Evolutionary conservation across 2,329 filamentous ascomycete species (phyloP).

Genomic region (Chalaropsis ovoidea): DNA sequence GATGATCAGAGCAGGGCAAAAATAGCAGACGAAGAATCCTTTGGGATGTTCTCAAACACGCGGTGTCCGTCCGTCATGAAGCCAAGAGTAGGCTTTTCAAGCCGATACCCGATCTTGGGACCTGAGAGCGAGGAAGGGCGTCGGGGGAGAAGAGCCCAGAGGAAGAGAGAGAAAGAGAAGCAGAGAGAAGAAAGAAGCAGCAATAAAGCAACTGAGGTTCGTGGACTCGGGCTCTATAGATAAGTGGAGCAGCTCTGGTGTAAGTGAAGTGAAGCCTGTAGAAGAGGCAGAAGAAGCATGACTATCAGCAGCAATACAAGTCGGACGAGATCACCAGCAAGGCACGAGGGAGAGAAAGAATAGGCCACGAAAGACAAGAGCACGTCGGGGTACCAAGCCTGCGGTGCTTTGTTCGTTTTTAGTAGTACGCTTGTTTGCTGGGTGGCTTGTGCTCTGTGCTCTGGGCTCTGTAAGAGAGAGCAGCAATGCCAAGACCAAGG

Average conservation of each 20-base stretch:
- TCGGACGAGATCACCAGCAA: too few species aligned
- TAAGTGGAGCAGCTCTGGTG: too few species aligned
- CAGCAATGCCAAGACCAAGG: not conserved
- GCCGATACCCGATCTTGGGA: not conserved
- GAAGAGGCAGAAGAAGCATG: too few species aligned
- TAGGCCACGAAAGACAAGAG: not conserved
- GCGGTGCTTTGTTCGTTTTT: not conserved
- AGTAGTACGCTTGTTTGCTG: not conserved
- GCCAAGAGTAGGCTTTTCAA: not conserved
- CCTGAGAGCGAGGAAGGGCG: not conserved
- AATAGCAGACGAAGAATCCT: slow-evolving; percentile 10
- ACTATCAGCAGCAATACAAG: too few species aligned
- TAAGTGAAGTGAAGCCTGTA: too few species aligned
- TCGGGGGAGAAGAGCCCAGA: not conserved
- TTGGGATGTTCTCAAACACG: slow-evolving; percentile 3
- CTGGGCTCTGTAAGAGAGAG: not conserved
- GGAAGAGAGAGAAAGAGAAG: not conserved
- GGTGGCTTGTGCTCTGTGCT: not conserved
- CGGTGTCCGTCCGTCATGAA: not conserved
- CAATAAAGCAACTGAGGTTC: too few species aligned
- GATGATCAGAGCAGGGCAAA: slow-evolving; percentile 6
- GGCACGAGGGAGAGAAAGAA: not conserved
- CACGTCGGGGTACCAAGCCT: not conserved
- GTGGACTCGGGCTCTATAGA: too few species aligned
- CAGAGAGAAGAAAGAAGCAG: not conserved